Percentiles rank a stretch among this genome's conserved stretches.
phyloP scores from a whole-genome alignment of 768 basidiomycete species.

The Tulasnella sp. region DNA sequence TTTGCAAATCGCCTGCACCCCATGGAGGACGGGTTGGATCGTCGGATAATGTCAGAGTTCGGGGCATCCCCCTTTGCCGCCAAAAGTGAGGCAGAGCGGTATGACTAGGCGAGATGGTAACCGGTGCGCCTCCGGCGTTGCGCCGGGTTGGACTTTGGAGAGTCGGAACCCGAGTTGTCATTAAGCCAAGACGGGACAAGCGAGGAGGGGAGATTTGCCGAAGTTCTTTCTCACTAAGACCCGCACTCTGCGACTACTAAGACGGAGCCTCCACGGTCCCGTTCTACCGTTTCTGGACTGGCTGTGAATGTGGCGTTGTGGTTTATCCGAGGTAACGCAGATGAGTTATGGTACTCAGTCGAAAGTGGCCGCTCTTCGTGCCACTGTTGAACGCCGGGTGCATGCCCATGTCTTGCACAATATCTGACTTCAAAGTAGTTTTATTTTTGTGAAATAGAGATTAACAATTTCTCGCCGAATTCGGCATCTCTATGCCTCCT shows the following conservation, averaged over 20 bases:
- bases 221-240: slow-evolving; percentile 5
- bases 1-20: background rate
- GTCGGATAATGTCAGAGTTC: background rate
- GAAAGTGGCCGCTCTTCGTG: background rate
- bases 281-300: background rate
- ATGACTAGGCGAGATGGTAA: background rate
- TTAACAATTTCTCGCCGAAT: background rate
- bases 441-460: background rate
- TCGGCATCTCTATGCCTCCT: slow-evolving; percentile 28
- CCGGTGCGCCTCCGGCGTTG: background rate
- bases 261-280: background rate
- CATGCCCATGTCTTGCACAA: background rate
- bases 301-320: slow-evolving; percentile 4
- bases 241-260: background rate
- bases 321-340: slow-evolving; percentile 12
- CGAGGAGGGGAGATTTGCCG: background rate
- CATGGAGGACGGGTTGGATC: background rate
- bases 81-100: background rate
- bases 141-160: background rate
- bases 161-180: background rate
- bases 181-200: slow-evolving; percentile 8
- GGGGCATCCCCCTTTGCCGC: background rate
- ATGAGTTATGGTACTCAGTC: background rate
- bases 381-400: background rate
- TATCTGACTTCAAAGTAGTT: background rate